Conservation (phyloP, 2,329 filamentous ascomycete genomes). For the Calonectria montana region DNA sequence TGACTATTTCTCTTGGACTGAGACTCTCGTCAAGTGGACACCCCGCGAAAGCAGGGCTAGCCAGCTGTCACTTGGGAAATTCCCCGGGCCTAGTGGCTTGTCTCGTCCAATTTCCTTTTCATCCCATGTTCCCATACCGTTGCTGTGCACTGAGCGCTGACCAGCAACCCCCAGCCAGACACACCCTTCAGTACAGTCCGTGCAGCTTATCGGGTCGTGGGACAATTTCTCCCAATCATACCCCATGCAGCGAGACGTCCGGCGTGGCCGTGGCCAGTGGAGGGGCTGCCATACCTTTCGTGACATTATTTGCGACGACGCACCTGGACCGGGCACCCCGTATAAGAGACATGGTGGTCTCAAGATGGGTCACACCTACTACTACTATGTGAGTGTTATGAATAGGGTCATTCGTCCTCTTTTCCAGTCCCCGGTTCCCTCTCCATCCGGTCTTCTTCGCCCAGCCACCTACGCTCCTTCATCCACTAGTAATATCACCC, state of each 20-base stretch:
- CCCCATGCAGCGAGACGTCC: slow-evolving; percentile 82
- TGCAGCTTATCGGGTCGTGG: slow-evolving; percentile 92
- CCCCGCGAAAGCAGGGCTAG: slow-evolving; percentile 23
- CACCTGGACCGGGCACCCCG: slow-evolving; percentile 47
- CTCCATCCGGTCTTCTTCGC: background rate
- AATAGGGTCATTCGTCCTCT: slow-evolving; percentile 24
- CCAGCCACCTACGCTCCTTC: background rate
- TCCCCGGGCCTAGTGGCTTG: slow-evolving; percentile 33
- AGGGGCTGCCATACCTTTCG: slow-evolving; percentile 88
- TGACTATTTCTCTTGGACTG: background rate
- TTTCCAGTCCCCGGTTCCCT: slow-evolving; percentile 13
- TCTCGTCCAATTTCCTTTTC: slow-evolving; percentile 42
- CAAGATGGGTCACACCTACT: slow-evolving; percentile 93
- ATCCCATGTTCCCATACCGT: slow-evolving; percentile 38
- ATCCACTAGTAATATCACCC: background rate
- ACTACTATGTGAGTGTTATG: slow-evolving; percentile 83
- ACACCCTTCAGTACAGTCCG: slow-evolving; percentile 70
- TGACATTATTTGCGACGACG: slow-evolving; percentile 85
- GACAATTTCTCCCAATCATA: slow-evolving; percentile 89
- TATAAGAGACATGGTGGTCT: slow-evolving; percentile 77
- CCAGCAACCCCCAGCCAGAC: slow-evolving; percentile 63
- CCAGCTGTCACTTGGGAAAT: slow-evolving; percentile 27
- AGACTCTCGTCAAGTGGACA: background rate
- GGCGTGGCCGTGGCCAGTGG: slow-evolving; percentile 82
- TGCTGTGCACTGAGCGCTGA: slow-evolving; percentile 37